A percentile compares a stretch with the other conserved stretches of the same genome.
Evolutionary conservation across 139 green algal genomes (phyloP).

Genomic region (Chlamydomonas schloesseri): DNA sequence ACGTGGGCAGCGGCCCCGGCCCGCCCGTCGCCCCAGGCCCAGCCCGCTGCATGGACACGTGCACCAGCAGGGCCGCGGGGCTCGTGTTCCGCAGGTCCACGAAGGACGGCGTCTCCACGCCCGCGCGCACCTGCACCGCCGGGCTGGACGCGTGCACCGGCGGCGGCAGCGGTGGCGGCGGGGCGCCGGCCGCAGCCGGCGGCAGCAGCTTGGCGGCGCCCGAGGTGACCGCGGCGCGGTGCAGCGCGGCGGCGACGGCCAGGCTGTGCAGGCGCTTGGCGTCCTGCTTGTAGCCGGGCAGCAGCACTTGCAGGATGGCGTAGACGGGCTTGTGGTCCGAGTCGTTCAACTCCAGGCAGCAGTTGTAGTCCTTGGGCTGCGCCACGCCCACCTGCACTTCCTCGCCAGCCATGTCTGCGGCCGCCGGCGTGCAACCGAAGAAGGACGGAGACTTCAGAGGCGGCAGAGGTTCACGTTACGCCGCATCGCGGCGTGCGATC

Average conservation of each 20-base stretch:
- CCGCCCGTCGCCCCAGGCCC: no score
- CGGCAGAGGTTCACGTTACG: no score
- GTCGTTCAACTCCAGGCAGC: constrained; percentile 83
- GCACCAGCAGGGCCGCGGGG: neutral
- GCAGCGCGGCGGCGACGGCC: neutral
- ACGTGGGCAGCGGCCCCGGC: neutral
- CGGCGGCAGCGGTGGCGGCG: neutral
- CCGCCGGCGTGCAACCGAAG: no score
- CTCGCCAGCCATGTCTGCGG: constrained; percentile 33
- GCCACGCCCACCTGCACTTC: neutral
- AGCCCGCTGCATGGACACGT: neutral
- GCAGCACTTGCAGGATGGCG: constrained; percentile 61
- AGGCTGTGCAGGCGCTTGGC: constrained; percentile 30
- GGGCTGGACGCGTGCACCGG: neutral
- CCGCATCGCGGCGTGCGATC: no score
- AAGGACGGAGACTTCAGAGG: neutral
- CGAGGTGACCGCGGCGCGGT: neutral
- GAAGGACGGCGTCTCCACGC: neutral
- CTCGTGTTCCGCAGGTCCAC: neutral
- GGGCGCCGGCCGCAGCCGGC: neutral
- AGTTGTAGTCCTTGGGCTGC: constrained; percentile 61
- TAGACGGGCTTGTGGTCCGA: constrained; percentile 95
- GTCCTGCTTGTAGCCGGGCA: constrained; percentile 67
- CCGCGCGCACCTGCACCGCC: neutral
- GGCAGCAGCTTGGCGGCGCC: neutral